phyloP scores from a whole-genome alignment of 2,329 filamentous ascomycete species.

The Penicillium psychrosexuale region DNA sequence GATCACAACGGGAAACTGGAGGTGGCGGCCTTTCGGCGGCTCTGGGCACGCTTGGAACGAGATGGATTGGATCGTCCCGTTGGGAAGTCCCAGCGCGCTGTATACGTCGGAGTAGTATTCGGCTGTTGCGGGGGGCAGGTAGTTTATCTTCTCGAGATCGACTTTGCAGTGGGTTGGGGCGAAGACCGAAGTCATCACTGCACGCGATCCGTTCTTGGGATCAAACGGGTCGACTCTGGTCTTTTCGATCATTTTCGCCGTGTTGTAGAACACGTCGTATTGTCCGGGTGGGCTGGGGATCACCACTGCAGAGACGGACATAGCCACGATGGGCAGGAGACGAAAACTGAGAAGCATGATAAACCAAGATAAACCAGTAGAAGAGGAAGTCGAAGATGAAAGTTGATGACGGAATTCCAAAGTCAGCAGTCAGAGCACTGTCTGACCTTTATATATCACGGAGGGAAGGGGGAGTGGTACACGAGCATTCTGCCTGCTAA shows the following conservation, averaged over 20 bases:
- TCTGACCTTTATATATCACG: neutral
- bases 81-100: slow-evolving; percentile 21
- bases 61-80: slow-evolving; percentile 27
- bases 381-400: neutral
- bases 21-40: neutral
- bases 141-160: slow-evolving; percentile 13
- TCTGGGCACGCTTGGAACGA: slow-evolving; percentile 20
- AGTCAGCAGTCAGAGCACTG: neutral
- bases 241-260: slow-evolving; percentile 17
- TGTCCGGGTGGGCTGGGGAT: neutral
- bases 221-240: slow-evolving; percentile 27
- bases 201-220: slow-evolving; percentile 16
- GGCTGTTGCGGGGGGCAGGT: slow-evolving; percentile 32
- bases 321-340: neutral
- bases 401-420: neutral
- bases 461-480: neutral
- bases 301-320: neutral
- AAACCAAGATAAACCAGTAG: too few species aligned
- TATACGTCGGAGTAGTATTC: slow-evolving; percentile 19
- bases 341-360: neutral
- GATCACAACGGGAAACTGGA: slow-evolving; percentile 28
- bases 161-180: slow-evolving; percentile 17
- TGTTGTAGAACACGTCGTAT: slow-evolving; percentile 8
- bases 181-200: slow-evolving; percentile 31
- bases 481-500: neutral